Base-by-base conservation (phyloP, 768 basidiomycete species). In the Cubamyces sp. region DNA sequence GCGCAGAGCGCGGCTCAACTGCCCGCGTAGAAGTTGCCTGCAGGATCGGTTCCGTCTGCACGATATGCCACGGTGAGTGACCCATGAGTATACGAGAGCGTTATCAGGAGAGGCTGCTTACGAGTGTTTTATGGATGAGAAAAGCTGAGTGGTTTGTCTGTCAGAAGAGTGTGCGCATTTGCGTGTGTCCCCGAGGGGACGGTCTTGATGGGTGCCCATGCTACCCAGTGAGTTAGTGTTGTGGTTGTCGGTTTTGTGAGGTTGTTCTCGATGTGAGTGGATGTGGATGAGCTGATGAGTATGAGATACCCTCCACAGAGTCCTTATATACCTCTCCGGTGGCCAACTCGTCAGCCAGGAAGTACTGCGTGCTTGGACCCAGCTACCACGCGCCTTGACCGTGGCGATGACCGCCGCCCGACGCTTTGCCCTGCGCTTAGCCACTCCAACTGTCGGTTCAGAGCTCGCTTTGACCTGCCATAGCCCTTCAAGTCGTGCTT, bases 91-190 rank as follows among this genome's bases (percentile, higher is more conserved):
- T 34, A 9, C 5, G 34, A 34, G 9, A 34, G 34, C 34, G 9
- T 11, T 16, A 40, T 40, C 39, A 43, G 2, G 19, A 16, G 16
- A 43, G 16, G 12, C 11, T 43, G 42, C 19, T 43, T 16, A 43
- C 42, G 42, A 15, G 16, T 43, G 11, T 34, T 34, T 9, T 7
- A 9, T 34, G 34, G 9, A 34, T 34, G 34, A 34, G 34, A n/a
- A n/a, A 41, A 25, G 6, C 9, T 54, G 53, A 54, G 53, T 18
- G 26, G 39, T 42, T 43, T 42, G 53, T 42, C 53, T 54, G 23
- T 21, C 53, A 25, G 25, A 28, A 8, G 41, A 41, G 40, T 18
- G 21, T 26, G 53, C 40, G 43, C n/a, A 18, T 26, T 28, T 42
- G 9, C 16, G 40, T 16, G 15, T 41, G 25, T 53, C 39, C 14